Evolutionary conservation across 306 rosid genomes (phyloP).

Genomic region (Castanea mollissima): DNA sequence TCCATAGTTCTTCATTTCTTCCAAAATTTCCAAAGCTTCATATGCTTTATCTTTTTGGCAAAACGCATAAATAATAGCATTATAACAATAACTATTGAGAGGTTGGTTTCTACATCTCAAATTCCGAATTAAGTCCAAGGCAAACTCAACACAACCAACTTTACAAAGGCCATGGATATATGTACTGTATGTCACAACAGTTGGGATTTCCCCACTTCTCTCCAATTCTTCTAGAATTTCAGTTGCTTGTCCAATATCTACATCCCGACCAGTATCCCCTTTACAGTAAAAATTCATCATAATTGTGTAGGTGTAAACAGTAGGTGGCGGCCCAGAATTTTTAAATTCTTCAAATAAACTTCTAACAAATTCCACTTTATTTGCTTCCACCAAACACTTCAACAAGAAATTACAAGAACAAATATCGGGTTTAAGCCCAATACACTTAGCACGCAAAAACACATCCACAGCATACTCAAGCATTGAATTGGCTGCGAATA

Average conservation of each 20-base stretch:
- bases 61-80: conserved; percentile 45
- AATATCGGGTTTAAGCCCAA: conserved; percentile 42
- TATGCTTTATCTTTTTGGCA: conserved; percentile 39
- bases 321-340: conserved; percentile 51
- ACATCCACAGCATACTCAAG: conserved; percentile 57
- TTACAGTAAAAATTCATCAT: conserved; percentile 56
- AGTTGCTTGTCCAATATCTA: conserved; percentile 41
- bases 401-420: conserved; percentile 60
- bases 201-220: conserved; percentile 47
- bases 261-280: conserved; percentile 36
- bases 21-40: conserved; percentile 47
- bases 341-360: conserved; percentile 42
- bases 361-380: conserved; percentile 43
- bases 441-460: conserved; percentile 38
- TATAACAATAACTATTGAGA: conserved; percentile 50
- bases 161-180: conserved; percentile 65
- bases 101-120: conserved; percentile 38
- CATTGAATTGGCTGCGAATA: conserved; percentile 60
- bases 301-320: conserved; percentile 54
- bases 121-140: conserved; percentile 33
- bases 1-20: conserved; percentile 50
- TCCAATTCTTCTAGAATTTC: conserved; percentile 47
- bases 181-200: conserved; percentile 50
- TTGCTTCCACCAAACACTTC: conserved; percentile 59
- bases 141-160: conserved; percentile 39